Evolutionary conservation across 257 asterid genomes (phyloP).

Genomic region (Solanum medicagineum): DNA sequence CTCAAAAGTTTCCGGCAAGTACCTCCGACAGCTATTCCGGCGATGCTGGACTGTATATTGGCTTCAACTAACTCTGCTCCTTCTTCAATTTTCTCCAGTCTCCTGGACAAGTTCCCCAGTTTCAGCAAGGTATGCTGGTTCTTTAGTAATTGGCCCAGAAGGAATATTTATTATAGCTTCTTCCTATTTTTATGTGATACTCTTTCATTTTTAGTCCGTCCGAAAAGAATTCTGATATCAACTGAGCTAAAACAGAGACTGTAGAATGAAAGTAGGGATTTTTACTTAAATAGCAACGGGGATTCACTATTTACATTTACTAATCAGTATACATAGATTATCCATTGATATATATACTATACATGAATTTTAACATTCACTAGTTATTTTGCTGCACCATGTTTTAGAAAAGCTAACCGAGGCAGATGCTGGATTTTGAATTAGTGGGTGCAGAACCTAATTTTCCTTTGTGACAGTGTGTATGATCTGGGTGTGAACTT

Average conservation of each 20-base stretch:
- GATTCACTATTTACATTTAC: not conserved
- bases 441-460: not conserved
- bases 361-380: not conserved
- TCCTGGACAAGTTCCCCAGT: slow-evolving; percentile 42
- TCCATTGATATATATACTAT: not conserved
- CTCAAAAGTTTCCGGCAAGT: slow-evolving; percentile 57
- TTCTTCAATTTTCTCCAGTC: slow-evolving; percentile 36
- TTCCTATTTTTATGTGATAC: not conserved
- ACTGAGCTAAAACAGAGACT: not conserved
- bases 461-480: not conserved
- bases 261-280: not conserved
- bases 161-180: not conserved
- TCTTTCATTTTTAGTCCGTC: not conserved
- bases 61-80: slow-evolving; percentile 52
- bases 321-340: not conserved
- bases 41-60: slow-evolving; percentile 65
- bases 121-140: slow-evolving; percentile 34
- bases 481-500: not conserved
- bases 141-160: not conserved
- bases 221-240: not conserved
- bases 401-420: not conserved
- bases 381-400: not conserved
- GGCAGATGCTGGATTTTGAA: not conserved
- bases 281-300: not conserved
- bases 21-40: slow-evolving; percentile 65